Conservation (phyloP, 2,329 filamentous ascomycete species). For the Akanthomyces dipterigenus region DNA sequence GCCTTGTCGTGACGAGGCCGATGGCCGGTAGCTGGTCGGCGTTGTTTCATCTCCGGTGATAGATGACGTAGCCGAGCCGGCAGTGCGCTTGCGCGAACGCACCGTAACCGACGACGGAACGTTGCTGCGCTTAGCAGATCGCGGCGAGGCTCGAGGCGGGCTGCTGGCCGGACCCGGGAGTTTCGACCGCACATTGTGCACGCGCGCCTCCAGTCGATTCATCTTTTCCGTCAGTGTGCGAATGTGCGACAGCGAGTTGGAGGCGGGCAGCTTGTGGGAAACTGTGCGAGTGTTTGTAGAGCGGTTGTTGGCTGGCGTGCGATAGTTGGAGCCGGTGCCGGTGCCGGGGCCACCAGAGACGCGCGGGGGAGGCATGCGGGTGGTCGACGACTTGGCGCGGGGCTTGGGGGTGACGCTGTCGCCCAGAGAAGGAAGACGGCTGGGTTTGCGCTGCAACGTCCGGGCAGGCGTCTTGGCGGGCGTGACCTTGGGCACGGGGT, state of each 20-base stretch:
- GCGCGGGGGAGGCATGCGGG: constrained; percentile 32
- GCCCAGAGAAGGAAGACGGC: constrained; percentile 49
- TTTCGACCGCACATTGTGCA: constrained; percentile 86
- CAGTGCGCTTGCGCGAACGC: constrained; percentile 63
- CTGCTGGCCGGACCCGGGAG: constrained; percentile 74
- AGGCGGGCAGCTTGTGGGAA: constrained; percentile 46
- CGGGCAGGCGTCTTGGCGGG: constrained; percentile 33
- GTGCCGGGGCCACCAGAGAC: constrained; percentile 33
- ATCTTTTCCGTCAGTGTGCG: constrained; percentile 92
- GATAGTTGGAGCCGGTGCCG: constrained; percentile 37
- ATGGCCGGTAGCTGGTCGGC: constrained; percentile 34
- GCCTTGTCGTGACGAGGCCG: constrained; percentile 34
- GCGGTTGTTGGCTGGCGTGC: constrained; percentile 37
- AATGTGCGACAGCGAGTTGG: constrained; percentile 81
- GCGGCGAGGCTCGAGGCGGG: constrained; percentile 75
- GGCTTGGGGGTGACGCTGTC: constrained; percentile 51
- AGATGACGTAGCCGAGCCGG: constrained; percentile 48
- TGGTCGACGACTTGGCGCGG: constrained; percentile 39
- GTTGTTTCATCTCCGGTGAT: constrained; percentile 45
- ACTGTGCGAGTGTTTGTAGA: constrained; percentile 51
- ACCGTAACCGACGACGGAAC: constrained; percentile 55
- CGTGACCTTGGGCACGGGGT: constrained; percentile 45
- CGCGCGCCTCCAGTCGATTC: constrained; percentile 89
- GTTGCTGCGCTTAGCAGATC: constrained; percentile 37
- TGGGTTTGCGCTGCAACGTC: constrained; percentile 32